Evolutionary conservation across 2,329 filamentous ascomycete genomes (phyloP), one percentile per base, ranked within the genome.

Genomic region (Aspergillus fumigatus): DNA sequence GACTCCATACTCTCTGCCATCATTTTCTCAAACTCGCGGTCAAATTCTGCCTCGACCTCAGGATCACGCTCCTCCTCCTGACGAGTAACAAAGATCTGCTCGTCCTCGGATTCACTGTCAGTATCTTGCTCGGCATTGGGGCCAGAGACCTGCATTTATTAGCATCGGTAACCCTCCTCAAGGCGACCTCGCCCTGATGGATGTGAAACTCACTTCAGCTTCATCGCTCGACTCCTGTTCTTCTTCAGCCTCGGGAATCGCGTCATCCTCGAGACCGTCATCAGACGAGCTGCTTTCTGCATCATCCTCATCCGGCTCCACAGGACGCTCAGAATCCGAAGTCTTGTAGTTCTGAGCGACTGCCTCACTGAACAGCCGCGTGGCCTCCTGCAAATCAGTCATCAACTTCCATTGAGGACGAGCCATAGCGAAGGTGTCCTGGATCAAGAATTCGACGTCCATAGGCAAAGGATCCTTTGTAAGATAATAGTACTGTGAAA

Each of bases 1-100:
- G 93, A 95, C 65, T 99, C 94, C 67, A 96, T 79, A 76, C 93
- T 97, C 74, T 99, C 94, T 51, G 92, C 85, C 93, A 99, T 97
- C 85, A 99, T 89, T 75, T 96, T 97, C 40, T 94, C 92, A 73
- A 96, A 94, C 75, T 97, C 94, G 66, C 93, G 90, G 70, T 99
- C 95, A 71, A 99, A 99, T 45, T 99, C 94, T 6, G 93, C 94
- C 69, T 99, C 94, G 43, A 88, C 91, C 75, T 97, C 92, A 0
- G 93, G 92, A 63, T 99, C 92, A 55, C 92, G 83, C 65, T 93
- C 85, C 70, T 97, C 91, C 72, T 96, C 90, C 68, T 93, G 88
- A 58, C 92, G 87, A 48, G 91, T 95, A 50, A 99, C 93, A 47
- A 97, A 84, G 64, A 97, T 96, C 25, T 89, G 86, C 71, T 97